phyloP scores from a whole-genome alignment of 345 rosid species.

The Salix dunnii region DNA sequence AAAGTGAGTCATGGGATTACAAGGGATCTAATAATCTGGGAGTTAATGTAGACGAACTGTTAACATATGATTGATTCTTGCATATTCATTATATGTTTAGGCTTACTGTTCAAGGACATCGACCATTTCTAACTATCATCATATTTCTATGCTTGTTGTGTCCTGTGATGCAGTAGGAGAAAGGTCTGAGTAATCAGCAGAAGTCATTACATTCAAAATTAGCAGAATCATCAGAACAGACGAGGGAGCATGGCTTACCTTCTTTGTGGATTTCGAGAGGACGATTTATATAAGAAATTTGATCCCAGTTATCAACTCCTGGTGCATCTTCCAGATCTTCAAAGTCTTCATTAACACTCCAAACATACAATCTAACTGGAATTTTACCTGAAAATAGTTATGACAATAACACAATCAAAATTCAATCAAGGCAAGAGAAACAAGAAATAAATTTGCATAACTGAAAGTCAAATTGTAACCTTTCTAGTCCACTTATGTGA shows the following conservation, averaged over 20 bases:
- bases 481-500: not conserved
- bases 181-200: not conserved
- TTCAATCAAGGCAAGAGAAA: not conserved
- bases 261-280: conserved; percentile 66
- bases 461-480: not conserved
- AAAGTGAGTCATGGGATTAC: not conserved
- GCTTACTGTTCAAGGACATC: not conserved
- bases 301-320: conserved; percentile 74
- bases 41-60: not conserved
- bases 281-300: conserved; percentile 64
- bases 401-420: not conserved
- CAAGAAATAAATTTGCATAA: not conserved
- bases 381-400: conserved; percentile 52
- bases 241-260: conserved; percentile 37
- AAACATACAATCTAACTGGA: conserved; percentile 76
- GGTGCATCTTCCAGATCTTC: conserved; percentile 66
- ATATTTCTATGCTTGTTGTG: too few species aligned
- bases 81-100: not conserved
- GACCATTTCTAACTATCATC: not conserved
- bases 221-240: not conserved
- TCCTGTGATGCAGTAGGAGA: too few species aligned
- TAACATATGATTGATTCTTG: not conserved
- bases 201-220: not conserved
- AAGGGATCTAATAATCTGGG: not conserved
- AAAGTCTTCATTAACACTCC: conserved; percentile 49